A percentile compares a stretch with the other conserved stretches of the same genome.
Conservation (phyloP, 2,329 filamentous ascomycete genomes). For the Sclerotinia spermophila region DNA sequence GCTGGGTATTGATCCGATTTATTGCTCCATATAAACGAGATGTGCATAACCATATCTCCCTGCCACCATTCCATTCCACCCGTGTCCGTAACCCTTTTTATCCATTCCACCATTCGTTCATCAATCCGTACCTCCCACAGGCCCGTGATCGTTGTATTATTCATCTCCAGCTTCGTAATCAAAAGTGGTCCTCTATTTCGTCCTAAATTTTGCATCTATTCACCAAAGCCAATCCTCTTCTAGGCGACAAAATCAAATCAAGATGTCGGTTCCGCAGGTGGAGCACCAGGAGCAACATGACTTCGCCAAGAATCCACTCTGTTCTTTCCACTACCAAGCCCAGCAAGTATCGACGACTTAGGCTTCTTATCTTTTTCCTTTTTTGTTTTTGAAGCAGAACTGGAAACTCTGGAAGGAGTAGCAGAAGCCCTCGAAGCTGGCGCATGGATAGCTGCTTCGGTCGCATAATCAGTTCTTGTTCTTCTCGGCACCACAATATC, state of each 20-base stretch:
- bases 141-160: neutral
- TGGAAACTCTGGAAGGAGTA: slow-evolving; percentile 4
- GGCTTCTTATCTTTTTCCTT: slow-evolving; percentile 8
- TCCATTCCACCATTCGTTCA: neutral
- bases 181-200: neutral
- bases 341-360: slow-evolving; percentile 28
- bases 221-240: neutral
- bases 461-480: slow-evolving; percentile 30
- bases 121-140: neutral
- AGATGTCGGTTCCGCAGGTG: slow-evolving; percentile 33
- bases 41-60: neutral
- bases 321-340: slow-evolving; percentile 30
- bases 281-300: slow-evolving; percentile 32
- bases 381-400: neutral
- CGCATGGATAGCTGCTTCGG: slow-evolving; percentile 31
- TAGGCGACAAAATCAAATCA: slow-evolving; percentile 11
- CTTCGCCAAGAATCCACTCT: slow-evolving; percentile 36
- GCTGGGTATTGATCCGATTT: slow-evolving; percentile 10
- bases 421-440: slow-evolving; percentile 21
- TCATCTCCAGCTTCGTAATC: too few species aligned
- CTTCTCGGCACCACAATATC: slow-evolving; percentile 32
- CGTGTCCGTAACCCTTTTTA: neutral
- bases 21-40: neutral
- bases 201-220: neutral
- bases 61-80: neutral